phyloP scores from a whole-genome alignment of 2,329 filamentous ascomycete species.

The Ceratocystis variospora region DNA sequence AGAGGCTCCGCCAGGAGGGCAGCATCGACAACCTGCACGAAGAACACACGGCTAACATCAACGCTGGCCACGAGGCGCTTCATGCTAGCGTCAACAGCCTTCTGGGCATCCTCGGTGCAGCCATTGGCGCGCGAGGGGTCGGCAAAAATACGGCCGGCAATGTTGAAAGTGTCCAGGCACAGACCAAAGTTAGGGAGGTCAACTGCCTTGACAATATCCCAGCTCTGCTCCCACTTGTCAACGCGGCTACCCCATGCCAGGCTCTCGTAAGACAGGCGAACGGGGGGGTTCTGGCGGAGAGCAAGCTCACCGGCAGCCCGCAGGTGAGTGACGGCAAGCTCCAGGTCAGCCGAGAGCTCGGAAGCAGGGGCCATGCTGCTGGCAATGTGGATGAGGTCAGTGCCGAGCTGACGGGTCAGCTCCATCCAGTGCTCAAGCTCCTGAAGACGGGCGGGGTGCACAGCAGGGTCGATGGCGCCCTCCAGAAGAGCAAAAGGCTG shows the following conservation, averaged over 20 bases:
- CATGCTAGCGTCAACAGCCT: slow-evolving; percentile 41
- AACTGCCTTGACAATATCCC: slow-evolving; percentile 52
- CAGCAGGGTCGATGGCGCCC: slow-evolving; percentile 49
- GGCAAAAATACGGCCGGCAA: slow-evolving; percentile 56
- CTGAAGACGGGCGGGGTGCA: slow-evolving; percentile 43
- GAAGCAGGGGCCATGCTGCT: slow-evolving; percentile 49
- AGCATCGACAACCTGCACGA: slow-evolving; percentile 64
- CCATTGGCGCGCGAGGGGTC: slow-evolving; percentile 46
- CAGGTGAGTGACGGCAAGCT: slow-evolving; percentile 49
- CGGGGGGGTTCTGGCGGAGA: slow-evolving; percentile 37
- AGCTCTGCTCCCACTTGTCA: slow-evolving; percentile 58
- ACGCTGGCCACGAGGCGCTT: slow-evolving; percentile 39
- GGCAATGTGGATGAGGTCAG: slow-evolving; percentile 61
- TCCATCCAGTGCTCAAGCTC: slow-evolving; percentile 58
- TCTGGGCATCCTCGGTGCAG: slow-evolving; percentile 40
- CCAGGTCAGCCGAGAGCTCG: slow-evolving; percentile 32
- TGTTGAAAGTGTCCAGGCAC: slow-evolving; percentile 68
- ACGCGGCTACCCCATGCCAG: slow-evolving; percentile 58
- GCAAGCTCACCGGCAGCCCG: slow-evolving; percentile 54
- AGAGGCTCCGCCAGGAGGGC: slow-evolving; percentile 48
- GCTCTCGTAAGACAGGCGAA: slow-evolving; percentile 61
- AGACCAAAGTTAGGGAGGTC: slow-evolving; percentile 60
- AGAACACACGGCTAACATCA: slow-evolving; percentile 54
- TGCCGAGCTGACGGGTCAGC: slow-evolving; percentile 48
- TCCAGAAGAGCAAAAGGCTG: slow-evolving; percentile 72